These are phyloP conservation scores for Sporisorium scitamineum DNA, from an alignment of 1,284 basidiomycete species.

Conservation along the genomic window DNA sequence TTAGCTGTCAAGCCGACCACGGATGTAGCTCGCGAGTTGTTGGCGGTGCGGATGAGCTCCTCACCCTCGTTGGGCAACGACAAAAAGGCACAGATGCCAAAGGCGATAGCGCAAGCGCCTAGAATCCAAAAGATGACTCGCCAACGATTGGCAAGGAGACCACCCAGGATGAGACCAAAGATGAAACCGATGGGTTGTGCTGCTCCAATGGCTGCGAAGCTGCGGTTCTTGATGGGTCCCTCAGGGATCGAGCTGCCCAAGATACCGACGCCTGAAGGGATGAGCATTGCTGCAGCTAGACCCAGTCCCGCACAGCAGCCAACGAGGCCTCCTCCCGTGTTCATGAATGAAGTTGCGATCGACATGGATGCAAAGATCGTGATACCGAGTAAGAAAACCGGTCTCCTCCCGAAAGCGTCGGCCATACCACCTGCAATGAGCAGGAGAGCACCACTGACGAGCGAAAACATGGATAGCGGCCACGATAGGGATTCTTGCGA, in stretches of 20 bases:
- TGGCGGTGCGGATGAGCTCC: constrained; percentile 25
- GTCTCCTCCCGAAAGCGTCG: constrained; percentile 70
- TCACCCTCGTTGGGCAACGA: constrained; percentile 71
- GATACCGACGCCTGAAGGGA: constrained; percentile 64
- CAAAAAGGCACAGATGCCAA: constrained; percentile 72
- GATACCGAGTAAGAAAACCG: constrained; percentile 72
- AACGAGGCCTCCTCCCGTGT: constrained; percentile 61
- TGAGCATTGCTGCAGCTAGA: constrained; percentile 45
- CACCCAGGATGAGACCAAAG: constrained; percentile 78
- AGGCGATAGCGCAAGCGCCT: constrained; percentile 74
- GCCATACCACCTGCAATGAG: constrained; percentile 71
- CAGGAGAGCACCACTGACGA: constrained; percentile 75
- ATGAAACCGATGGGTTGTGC: constrained; percentile 79
- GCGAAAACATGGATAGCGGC: constrained; percentile 75
- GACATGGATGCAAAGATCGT: constrained; percentile 63
- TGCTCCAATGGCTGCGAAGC: constrained; percentile 70
- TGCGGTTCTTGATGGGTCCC: constrained; percentile 64
- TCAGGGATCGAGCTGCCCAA: constrained; percentile 64
- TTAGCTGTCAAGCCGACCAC: constrained; percentile 17
- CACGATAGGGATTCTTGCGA: constrained; percentile 74
- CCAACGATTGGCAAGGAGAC: constrained; percentile 76
- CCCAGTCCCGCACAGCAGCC: constrained; percentile 64
- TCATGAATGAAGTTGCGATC: constrained; percentile 65
- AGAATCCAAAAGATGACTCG: constrained; percentile 76
- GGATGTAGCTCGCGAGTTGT: constrained; percentile 13